Percentiles rank a stretch among this genome's conserved stretches.
Evolutionary conservation across 495 filamentous ascomycete species (phyloP).

Genomic region (Neurospora sp.): DNA sequence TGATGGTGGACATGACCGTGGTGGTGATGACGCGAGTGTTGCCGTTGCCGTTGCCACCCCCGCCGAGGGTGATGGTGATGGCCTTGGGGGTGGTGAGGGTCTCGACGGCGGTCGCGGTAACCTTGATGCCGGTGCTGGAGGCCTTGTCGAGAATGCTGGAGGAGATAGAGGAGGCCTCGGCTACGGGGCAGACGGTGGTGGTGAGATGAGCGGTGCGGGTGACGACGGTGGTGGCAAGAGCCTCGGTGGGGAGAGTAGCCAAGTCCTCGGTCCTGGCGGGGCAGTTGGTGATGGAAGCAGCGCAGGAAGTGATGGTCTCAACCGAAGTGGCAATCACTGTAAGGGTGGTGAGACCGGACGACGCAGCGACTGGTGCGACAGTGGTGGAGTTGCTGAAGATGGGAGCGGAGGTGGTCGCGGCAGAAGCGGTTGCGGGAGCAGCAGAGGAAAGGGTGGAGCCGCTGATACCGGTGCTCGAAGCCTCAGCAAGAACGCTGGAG

Average conservation of each 20-base stretch:
- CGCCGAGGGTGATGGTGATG: slow-evolving; percentile 25
- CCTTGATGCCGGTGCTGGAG: slow-evolving; percentile 20
- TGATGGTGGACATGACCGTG: slow-evolving; percentile 30
- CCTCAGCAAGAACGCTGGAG: slow-evolving; percentile 26
- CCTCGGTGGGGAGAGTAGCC: slow-evolving; percentile 16
- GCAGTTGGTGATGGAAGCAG: slow-evolving; percentile 53
- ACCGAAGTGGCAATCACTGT: slow-evolving; percentile 46
- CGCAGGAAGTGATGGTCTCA: slow-evolving; percentile 53
- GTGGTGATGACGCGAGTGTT: slow-evolving; percentile 22
- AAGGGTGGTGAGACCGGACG: slow-evolving; percentile 28
- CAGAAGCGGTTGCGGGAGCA: background rate
- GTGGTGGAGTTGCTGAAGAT: slow-evolving; percentile 5
- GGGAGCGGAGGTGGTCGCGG: slow-evolving; percentile 6
- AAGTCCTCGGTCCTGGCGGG: slow-evolving; percentile 36
- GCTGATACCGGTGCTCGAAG: slow-evolving; percentile 19
- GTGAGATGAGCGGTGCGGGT: slow-evolving; percentile 37
- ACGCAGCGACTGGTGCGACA: slow-evolving; percentile 3
- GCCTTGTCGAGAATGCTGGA: slow-evolving; percentile 27
- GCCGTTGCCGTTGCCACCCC: slow-evolving; percentile 23
- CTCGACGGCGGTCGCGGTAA: slow-evolving; percentile 5
- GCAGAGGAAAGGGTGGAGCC: background rate
- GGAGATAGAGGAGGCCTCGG: slow-evolving; percentile 29
- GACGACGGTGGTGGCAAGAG: slow-evolving; percentile 26
- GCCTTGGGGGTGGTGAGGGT: slow-evolving; percentile 22
- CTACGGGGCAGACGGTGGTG: slow-evolving; percentile 36